Percentiles rank a stretch among this genome's conserved stretches.
Evolutionary conservation across 257 asterid genomes (phyloP).

Genomic region (Penstemon eatonii): DNA sequence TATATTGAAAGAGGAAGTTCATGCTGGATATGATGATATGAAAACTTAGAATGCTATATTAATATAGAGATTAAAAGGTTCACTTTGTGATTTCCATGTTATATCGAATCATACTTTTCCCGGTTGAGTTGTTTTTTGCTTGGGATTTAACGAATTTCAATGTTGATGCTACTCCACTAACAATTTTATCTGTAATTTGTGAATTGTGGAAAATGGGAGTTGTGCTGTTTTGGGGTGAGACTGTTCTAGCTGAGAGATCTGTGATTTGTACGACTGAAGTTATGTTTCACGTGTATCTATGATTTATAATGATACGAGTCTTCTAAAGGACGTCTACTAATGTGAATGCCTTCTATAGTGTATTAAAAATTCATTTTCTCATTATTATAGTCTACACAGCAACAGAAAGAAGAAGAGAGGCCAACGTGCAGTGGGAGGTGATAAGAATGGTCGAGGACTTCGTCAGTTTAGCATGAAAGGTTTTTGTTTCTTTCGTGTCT

Average conservation of each 20-base stretch:
- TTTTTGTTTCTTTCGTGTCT: slow-evolving; percentile 27
- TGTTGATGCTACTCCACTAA: too few species aligned
- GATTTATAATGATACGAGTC: neutral
- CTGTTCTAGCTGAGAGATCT: neutral
- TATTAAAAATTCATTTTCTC: neutral
- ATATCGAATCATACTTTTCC: neutral
- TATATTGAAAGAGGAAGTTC: neutral
- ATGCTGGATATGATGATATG: neutral
- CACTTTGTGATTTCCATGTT: neutral
- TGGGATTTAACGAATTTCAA: too few species aligned
- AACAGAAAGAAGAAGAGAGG: slow-evolving; percentile 80
- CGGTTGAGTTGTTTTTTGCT: neutral
- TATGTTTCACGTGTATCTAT: neutral
- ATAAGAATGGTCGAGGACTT: slow-evolving; percentile 87
- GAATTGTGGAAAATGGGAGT: too few species aligned
- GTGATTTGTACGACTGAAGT: slow-evolving; percentile 1
- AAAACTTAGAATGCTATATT: slow-evolving; percentile 1
- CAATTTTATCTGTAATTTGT: too few species aligned
- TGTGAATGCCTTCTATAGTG: slow-evolving; percentile 7
- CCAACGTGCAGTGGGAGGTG: slow-evolving; percentile 75
- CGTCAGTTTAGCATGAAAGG: slow-evolving; percentile 98
- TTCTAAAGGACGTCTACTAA: neutral
- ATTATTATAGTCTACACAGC: slow-evolving; percentile 29
- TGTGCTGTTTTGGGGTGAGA: too few species aligned
- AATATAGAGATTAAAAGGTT: neutral